Base-by-base conservation (phyloP, 2,329 filamentous ascomycete genomes). In the Mycosphaerella arachidis region DNA sequence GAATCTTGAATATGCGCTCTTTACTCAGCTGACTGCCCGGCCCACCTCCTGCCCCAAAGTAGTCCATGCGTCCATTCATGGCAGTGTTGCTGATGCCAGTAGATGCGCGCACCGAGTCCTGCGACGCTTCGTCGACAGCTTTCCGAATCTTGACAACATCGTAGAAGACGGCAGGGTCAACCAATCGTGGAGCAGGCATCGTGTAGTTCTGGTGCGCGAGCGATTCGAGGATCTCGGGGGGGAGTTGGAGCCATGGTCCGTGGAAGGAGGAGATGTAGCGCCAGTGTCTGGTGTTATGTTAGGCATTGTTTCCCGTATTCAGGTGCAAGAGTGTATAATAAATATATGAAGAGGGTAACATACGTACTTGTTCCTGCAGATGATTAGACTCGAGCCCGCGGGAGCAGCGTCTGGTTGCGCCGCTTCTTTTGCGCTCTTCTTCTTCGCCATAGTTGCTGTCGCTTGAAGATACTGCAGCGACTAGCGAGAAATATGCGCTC, bases 261-360 rank as follows among this genome's bases (percentile, higher is more conserved):
- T 92, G 87, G 70, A 90, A 94, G 30, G 87, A 89, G 24, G 89
- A 92, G 60, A 94, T 92, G 73, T 91, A 91, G 64, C 86, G 84
- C 90, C 90, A 93, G 33, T 56, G 30, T 48, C 35, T 37, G 29
- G n/a, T 45, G n/a, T 13, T n/a, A 27, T 31, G 51, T 13, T 12
- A 35, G 55, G 5, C 51, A 53, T n/a, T 48, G 10, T 30, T 30
- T 50, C 20, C 9, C 18, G 29, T 20, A 50, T 7, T 3, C 6
- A 6, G 29, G 46, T 29, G 18, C 46, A 29, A 7, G 6, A 16
- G 10, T 50, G 20, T n/a, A 12, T 10, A 30, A 30, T 35, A 35
- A 16, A n/a, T 18, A 55, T 27, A 40, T 52, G 40, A 60, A 55
- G 48, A 57, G 59, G 62, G 64, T 63, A 61, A 70, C 68, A 61